A percentile compares a stretch with the other conserved stretches of the same genome.
phyloP scores from a whole-genome alignment of 441 rosid species.

The Hura crepitans region DNA sequence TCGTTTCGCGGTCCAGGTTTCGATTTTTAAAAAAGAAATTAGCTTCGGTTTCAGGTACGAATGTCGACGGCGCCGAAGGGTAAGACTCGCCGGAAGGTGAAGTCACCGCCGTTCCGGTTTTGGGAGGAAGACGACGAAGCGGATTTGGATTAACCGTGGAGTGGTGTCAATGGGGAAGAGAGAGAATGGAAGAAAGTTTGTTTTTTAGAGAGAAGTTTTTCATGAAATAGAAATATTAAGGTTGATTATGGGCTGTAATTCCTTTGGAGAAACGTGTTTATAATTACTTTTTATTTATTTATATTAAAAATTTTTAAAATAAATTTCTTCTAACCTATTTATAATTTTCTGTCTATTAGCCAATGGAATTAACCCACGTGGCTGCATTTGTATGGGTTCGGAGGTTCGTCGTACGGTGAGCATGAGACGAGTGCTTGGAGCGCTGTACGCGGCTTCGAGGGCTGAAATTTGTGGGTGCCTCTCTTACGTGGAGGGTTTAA shows the following conservation, averaged over 20 bases:
- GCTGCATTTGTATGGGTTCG: neutral
- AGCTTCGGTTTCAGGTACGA: constrained; percentile 18
- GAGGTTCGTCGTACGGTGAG: constrained; percentile 24
- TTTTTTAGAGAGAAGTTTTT: constrained; percentile 2
- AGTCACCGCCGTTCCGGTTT: constrained; percentile 30
- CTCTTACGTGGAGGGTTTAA: neutral
- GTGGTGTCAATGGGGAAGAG: constrained; percentile 26
- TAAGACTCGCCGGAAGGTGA: constrained; percentile 30
- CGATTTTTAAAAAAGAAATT: constrained; percentile 4
- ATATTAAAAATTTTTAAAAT: too few species aligned
- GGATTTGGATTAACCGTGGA: constrained; percentile 60
- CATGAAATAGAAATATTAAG: neutral
- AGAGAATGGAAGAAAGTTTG: constrained; percentile 4
- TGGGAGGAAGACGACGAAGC: constrained; percentile 36
- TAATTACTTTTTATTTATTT: neutral
- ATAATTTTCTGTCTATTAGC: neutral
- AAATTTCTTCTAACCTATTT: neutral
- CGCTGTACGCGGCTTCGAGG: constrained; percentile 7
- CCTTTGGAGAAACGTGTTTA: neutral
- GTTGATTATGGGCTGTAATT: constrained; percentile 2
- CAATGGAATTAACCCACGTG: constrained; percentile 23
- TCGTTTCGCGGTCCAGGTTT: constrained; percentile 16
- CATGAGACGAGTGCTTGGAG: neutral
- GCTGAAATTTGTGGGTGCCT: constrained; percentile 6
- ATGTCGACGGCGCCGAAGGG: constrained; percentile 28